phyloP scores from a whole-genome alignment of 345 rosid genomes.

The Trapa bicornis region DNA sequence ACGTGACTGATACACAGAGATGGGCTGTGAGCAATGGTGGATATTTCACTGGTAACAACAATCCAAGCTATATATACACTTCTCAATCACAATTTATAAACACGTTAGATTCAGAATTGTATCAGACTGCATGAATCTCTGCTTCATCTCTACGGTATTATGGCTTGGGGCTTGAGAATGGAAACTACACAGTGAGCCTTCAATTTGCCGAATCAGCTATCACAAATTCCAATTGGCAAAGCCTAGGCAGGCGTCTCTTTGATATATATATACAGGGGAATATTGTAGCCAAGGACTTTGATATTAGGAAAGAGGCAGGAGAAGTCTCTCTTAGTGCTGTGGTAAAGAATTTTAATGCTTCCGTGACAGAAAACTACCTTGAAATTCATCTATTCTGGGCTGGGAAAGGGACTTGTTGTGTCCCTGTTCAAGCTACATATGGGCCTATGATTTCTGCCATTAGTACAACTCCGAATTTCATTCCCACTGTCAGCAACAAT shows the following conservation, averaged over 20 bases:
- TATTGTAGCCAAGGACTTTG: constrained; percentile 26
- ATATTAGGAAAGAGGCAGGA: constrained; percentile 24
- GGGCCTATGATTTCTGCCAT: too few species aligned
- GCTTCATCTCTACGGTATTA: too few species aligned
- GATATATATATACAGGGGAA: constrained; percentile 30
- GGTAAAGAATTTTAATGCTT: constrained; percentile 11
- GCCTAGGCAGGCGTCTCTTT: constrained; percentile 40
- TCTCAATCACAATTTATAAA: constrained; percentile 12
- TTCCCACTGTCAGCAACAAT: constrained; percentile 44
- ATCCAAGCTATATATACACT: constrained; percentile 8
- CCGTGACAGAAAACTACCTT: constrained; percentile 18
- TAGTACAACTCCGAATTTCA: too few species aligned
- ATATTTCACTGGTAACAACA: constrained; percentile 4
- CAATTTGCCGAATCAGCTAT: constrained; percentile 34
- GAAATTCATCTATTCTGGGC: constrained; percentile 9
- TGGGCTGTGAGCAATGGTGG: too few species aligned
- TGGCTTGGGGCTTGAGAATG: too few species aligned
- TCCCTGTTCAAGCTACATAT: too few species aligned
- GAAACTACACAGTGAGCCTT: constrained; percentile 7
- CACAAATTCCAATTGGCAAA: constrained; percentile 18
- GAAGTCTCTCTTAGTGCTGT: constrained; percentile 20
- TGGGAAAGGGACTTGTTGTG: too few species aligned
- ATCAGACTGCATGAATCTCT: too few species aligned
- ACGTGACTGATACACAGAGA: too few species aligned
- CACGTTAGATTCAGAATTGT: constrained; percentile 14